Conservation (phyloP, 2,329 filamentous ascomycete species). For the Penicillium sp. region DNA sequence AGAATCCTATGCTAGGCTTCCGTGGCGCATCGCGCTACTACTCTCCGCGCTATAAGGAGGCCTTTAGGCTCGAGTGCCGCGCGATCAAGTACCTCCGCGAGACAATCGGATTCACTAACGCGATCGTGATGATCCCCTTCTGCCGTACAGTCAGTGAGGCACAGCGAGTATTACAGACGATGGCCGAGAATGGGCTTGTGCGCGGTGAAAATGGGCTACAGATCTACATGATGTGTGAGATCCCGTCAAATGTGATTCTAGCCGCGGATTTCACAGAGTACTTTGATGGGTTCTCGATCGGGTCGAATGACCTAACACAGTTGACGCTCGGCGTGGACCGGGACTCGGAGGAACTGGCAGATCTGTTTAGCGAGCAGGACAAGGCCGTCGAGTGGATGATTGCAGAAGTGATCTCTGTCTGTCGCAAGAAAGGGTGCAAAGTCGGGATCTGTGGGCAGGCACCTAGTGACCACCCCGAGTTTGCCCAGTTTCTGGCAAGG, state of each 20-base stretch:
- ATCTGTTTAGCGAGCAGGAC: conserved; percentile 38
- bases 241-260: conserved; percentile 38
- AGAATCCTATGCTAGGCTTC: conserved; percentile 41
- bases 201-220: conserved; percentile 33
- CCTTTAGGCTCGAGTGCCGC: conserved; percentile 36
- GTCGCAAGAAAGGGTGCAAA: conserved; percentile 27
- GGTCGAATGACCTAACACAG: conserved; percentile 40
- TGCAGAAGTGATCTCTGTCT: conserved; percentile 26
- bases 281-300: conserved; percentile 42
- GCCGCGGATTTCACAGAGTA: conserved; percentile 30
- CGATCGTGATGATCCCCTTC: conserved; percentile 37
- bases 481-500: conserved; percentile 32
- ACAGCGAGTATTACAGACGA: conserved; percentile 28
- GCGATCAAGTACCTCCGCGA: conserved; percentile 36
- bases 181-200: conserved; percentile 35
- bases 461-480: conserved; percentile 38
- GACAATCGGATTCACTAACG: conserved; percentile 36
- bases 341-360: conserved; percentile 33
- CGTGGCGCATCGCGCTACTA: conserved; percentile 40
- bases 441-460: conserved; percentile 39
- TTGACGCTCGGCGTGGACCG: conserved; percentile 37
- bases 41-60: conserved; percentile 35
- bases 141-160: conserved; percentile 36
- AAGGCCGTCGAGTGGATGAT: conserved; percentile 40
- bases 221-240: conserved; percentile 41